Evolutionary conservation across 768 basidiomycete species (phyloP), one percentile per base, ranked within the genome.

Genomic region (Russula brevipes): DNA sequence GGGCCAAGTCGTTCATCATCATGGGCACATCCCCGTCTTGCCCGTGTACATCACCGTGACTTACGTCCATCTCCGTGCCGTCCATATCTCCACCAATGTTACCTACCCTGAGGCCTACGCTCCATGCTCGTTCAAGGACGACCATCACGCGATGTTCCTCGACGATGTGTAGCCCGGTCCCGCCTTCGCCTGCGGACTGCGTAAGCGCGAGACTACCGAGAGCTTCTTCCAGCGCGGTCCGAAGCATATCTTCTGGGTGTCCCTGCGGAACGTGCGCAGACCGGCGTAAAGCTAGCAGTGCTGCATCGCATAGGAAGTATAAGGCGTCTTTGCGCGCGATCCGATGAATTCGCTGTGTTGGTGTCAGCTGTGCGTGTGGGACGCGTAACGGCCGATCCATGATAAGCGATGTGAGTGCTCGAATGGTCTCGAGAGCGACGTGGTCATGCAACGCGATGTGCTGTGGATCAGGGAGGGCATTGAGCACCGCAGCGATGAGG

Each of bases 311-410:
- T 17, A 66, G 55, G 11, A 60, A 56, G 39, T 60, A 45, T 14
- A 66, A 45, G 38, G 59, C 64, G 17, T 66, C 64, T 36, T 65
- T 66, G 38, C 63, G 59, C 24, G 51, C 66, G 44, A 65, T 45
- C 17, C 63, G 63, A 30, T 53, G 54, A 2, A 66, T 31, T 17
- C 57, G 62, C 14, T 54, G 63, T 1, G 39, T 17, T 24, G 62
- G 39, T 3, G 52, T 55, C 31, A 36, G 39, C 31, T 42, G 38
- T 5, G 41, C 33, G 3, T 38, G 19, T 2, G 11, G 17, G 16
- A 35, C 3, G 4, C 4, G 16, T 17, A 45, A 12, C 2, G 44
- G 14, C 39, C 14, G 47, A 19, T 64, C 47, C 41, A 12, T 5
- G 35, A 64, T 51, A 31, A 60, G 54, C 17, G 54, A 59, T 9